Percentiles rank a stretch among this genome's conserved stretches.
Conservation (phyloP, 1,284 basidiomycete genomes). For the Ganoderma multipileum region DNA sequence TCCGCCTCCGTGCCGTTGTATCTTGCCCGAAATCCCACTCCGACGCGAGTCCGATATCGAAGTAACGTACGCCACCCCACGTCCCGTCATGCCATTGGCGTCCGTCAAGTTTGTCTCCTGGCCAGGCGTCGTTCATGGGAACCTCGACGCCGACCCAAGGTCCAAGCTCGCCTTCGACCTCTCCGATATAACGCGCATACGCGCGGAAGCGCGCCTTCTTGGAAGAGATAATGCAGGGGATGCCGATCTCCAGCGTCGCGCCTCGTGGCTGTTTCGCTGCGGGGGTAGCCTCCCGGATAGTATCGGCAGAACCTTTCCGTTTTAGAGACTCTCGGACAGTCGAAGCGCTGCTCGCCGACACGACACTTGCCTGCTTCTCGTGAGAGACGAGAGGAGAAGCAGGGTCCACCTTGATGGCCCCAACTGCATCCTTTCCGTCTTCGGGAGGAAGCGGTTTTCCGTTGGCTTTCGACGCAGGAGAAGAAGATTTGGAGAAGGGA, state of each 20-base stretch:
- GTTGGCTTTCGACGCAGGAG: slow-evolving; percentile 18
- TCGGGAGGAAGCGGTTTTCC: slow-evolving; percentile 20
- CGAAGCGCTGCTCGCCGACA: slow-evolving; percentile 37
- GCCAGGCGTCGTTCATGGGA: slow-evolving; percentile 67
- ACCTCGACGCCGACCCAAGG: slow-evolving; percentile 95
- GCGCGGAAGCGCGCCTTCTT: slow-evolving; percentile 87
- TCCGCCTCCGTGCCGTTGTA: slow-evolving; percentile 51
- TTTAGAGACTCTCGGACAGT: slow-evolving; percentile 40
- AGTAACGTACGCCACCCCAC: slow-evolving; percentile 82
- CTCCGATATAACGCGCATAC: slow-evolving; percentile 87
- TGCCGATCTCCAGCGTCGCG: slow-evolving; percentile 84
- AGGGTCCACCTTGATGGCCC: slow-evolving; percentile 38
- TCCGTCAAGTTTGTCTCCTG: slow-evolving; percentile 56
- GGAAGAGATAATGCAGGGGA: slow-evolving; percentile 89
- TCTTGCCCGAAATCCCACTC: slow-evolving; percentile 64
- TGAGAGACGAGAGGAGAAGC: slow-evolving; percentile 34
- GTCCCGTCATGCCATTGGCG: slow-evolving; percentile 86
- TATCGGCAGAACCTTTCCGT: slow-evolving; percentile 46
- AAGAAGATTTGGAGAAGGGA: slow-evolving; percentile 16
- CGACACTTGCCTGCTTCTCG: slow-evolving; percentile 40
- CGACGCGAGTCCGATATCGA: slow-evolving; percentile 66
- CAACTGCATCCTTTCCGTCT: slow-evolving; percentile 13
- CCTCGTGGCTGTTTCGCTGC: slow-evolving; percentile 52
- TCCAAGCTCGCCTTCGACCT: slow-evolving; percentile 78
- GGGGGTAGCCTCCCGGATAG: slow-evolving; percentile 41